phyloP scores from a whole-genome alignment of 768 basidiomycete genomes.

The Lentinula aciculospora region DNA sequence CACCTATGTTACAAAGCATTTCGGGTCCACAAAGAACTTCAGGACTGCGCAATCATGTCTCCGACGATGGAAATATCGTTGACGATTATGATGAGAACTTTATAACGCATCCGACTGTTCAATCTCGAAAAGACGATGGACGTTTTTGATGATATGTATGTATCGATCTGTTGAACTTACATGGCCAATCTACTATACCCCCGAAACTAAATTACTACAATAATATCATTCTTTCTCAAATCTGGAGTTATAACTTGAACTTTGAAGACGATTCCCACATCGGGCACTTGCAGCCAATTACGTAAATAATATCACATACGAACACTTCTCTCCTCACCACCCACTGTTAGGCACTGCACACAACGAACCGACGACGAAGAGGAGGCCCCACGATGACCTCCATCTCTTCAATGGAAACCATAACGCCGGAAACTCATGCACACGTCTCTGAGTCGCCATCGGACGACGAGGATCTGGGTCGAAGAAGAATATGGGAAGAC shows the following conservation, averaged over 20 bases:
- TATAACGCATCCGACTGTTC: background rate
- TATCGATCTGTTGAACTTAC: too few species aligned
- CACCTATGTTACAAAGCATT: conserved; percentile 45
- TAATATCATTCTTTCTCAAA: too few species aligned
- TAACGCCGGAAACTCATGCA: conserved; percentile 9
- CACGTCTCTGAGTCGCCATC: conserved; percentile 34
- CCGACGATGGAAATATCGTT: conserved; percentile 42
- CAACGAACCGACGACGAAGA: background rate
- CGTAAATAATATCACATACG: background rate
- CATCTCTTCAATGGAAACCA: conserved; percentile 15
- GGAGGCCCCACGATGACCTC: conserved; percentile 14
- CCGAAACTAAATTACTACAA: too few species aligned
- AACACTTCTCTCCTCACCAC: background rate
- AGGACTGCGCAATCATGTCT: conserved; percentile 45
- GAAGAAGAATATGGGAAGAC: conserved; percentile 27
- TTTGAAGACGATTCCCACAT: background rate
- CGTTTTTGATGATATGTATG: conserved; percentile 14
- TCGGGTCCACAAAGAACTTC: conserved; percentile 41
- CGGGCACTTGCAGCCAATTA: background rate
- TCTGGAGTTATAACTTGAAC: too few species aligned
- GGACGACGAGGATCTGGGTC: conserved; percentile 41
- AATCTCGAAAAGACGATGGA: conserved; percentile 4
- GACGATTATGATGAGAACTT: conserved; percentile 1
- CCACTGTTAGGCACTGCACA: background rate
- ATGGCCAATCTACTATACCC: too few species aligned